A percentile compares a stretch with the other conserved stretches of the same genome.
Conservation (phyloP, 2,329 filamentous ascomycete genomes). For the Xylariaceae sp. region DNA sequence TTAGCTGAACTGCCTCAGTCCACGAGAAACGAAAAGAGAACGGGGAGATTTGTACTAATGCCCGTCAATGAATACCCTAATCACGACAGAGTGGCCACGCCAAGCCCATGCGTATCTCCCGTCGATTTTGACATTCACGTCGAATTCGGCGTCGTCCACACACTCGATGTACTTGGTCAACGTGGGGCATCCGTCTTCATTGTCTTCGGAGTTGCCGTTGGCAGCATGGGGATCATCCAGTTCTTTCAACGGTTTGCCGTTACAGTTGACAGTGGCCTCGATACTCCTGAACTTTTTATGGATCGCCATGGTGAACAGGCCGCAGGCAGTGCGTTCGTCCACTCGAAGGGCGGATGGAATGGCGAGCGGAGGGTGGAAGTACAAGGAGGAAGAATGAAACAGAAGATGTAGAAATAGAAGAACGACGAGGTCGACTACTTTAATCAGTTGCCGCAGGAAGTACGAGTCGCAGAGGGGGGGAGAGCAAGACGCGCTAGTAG, state of each 20-base stretch:
- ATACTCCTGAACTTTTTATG: conserved; percentile 25
- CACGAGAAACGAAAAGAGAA: not conserved
- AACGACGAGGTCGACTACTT: too few species aligned
- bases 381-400: too few species aligned
- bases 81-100: conserved; percentile 19
- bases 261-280: conserved; percentile 23
- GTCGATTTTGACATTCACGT: conserved; percentile 18
- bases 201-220: conserved; percentile 6
- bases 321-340: not conserved
- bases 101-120: conserved; percentile 27
- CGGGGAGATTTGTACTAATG: not conserved
- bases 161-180: conserved; percentile 29
- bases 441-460: too few species aligned
- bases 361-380: too few species aligned
- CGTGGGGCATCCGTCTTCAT: too few species aligned
- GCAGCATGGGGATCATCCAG: conserved; percentile 24
- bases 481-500: too few species aligned
- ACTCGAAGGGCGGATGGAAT: too few species aligned
- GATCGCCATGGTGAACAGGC: conserved; percentile 25
- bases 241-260: conserved; percentile 21
- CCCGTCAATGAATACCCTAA: conserved; percentile 25
- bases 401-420: too few species aligned
- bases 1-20: not conserved
- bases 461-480: too few species aligned
- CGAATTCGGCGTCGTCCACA: conserved; percentile 26